Percentiles rank a stretch among this genome's conserved stretches.
Conservation (phyloP, 805 yeast species). For the Candida gorgasii region DNA sequence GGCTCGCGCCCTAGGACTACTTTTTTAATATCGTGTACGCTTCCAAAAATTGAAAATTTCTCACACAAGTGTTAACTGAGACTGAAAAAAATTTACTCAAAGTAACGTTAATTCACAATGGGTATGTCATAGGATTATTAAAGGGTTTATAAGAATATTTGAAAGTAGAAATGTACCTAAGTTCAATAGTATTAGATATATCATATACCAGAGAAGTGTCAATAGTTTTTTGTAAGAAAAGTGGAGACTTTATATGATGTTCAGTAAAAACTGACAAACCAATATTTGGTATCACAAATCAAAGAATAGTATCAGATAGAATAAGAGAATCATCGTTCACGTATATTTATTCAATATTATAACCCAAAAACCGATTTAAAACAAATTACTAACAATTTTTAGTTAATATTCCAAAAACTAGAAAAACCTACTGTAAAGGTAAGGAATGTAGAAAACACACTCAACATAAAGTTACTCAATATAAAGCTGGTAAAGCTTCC, state of each 20-base stretch:
- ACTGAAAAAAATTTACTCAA: slow-evolving; percentile 11
- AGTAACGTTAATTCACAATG: slow-evolving; percentile 18
- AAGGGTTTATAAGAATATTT: neutral
- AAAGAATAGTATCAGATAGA: too few relatives aligned
- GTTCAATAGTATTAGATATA: neutral
- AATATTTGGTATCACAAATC: too few relatives aligned
- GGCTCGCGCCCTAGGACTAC: slow-evolving; percentile 18
- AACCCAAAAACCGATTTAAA: too few relatives aligned
- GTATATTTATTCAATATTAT: too few relatives aligned
- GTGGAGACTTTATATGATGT: too few relatives aligned
- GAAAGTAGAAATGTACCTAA: neutral
- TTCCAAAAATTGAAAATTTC: slow-evolving; percentile 3
- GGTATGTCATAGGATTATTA: slow-evolving; percentile 14
- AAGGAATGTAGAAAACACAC: slow-evolving; percentile 99
- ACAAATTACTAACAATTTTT: slow-evolving; percentile 18
- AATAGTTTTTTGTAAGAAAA: too few relatives aligned
- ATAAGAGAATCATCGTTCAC: too few relatives aligned
- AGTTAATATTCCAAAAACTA: slow-evolving; percentile 99
- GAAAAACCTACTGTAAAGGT: slow-evolving; percentile 99
- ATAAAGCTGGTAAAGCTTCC: slow-evolving; percentile 99
- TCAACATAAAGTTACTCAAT: slow-evolving; percentile 99
- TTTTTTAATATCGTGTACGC: neutral
- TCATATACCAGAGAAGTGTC: too few relatives aligned
- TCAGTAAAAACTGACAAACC: neutral
- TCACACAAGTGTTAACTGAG: neutral